Conservation (phyloP, 2,329 filamentous ascomycete genomes). For the Dothidotthia symphoricarpi region DNA sequence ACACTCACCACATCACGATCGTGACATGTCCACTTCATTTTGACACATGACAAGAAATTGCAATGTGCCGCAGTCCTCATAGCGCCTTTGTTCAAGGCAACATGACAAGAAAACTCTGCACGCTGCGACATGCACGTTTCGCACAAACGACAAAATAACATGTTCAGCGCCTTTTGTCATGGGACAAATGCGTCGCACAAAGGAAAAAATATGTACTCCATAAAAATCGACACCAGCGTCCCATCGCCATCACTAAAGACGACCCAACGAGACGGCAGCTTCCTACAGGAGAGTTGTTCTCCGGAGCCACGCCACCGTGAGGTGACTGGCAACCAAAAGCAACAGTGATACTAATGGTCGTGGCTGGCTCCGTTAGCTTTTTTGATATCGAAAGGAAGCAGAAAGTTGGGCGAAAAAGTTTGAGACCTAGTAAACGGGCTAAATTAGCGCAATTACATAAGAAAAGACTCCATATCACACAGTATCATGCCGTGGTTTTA, state of each 20-base stretch:
- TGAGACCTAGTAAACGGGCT: conserved; percentile 1
- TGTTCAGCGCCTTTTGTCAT: too few relatives aligned
- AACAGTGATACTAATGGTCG: conserved; percentile 60
- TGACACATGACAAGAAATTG: too few relatives aligned
- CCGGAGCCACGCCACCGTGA: conserved; percentile 59
- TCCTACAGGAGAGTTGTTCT: conserved; percentile 62
- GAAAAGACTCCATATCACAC: too few relatives aligned
- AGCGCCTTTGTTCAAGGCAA: too few relatives aligned
- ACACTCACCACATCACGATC: too few relatives aligned
- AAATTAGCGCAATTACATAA: too few relatives aligned
- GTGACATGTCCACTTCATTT: too few relatives aligned
- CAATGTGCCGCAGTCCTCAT: too few relatives aligned
- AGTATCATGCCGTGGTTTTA: too few relatives aligned
- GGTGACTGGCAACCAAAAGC: conserved; percentile 68
- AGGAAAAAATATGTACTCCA: conserved; percentile 56
- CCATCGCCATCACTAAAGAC: conserved; percentile 70
- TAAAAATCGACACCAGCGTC: conserved; percentile 67
- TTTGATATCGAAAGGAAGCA: conserved; percentile 55
- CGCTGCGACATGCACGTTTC: too few relatives aligned
- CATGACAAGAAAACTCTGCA: too few relatives aligned
- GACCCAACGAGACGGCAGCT: conserved; percentile 67
- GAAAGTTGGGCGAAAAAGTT: conserved; percentile 7
- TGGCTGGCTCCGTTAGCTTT: conserved; percentile 63
- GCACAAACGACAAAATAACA: too few relatives aligned
- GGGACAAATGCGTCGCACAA: background rate